Percentiles rank a stretch among this genome's conserved stretches.
Conservation (phyloP, 1,284 basidiomycete species). For the Tilletia indica region DNA sequence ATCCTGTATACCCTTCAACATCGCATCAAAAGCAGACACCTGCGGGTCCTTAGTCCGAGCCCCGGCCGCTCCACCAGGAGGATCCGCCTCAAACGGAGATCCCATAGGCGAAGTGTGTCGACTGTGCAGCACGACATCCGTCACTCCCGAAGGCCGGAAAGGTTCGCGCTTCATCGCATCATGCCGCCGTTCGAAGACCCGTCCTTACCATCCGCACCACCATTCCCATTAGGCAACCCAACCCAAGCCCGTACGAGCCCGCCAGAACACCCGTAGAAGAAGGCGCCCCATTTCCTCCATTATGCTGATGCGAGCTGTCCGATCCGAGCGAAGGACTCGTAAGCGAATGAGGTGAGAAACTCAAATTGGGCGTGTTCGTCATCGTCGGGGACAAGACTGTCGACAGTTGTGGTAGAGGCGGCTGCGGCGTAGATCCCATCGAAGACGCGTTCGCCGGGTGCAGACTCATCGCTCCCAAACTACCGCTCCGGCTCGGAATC, state of each 20-base stretch:
- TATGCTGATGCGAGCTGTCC: background rate
- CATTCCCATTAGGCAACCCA: background rate
- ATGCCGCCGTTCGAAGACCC: background rate
- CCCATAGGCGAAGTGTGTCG: background rate
- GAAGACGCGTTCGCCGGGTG: too few species aligned
- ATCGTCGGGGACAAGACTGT: background rate
- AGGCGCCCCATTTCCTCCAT: too few species aligned
- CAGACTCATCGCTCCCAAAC: background rate
- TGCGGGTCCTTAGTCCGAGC: background rate
- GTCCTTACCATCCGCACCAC: too few species aligned
- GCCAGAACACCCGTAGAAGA: background rate
- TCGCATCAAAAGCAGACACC: background rate
- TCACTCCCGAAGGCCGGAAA: conserved; percentile 11
- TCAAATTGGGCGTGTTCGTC: background rate
- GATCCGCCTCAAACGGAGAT: background rate
- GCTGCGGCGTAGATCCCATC: too few species aligned
- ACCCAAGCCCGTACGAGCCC: conserved; percentile 4
- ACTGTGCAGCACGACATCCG: conserved; percentile 4
- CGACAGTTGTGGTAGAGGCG: background rate
- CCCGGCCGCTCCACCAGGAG: background rate
- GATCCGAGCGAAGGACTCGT: conserved; percentile 4
- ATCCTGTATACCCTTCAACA: background rate
- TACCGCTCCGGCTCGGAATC: conserved; percentile 7
- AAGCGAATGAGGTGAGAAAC: background rate
- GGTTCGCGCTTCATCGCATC: background rate